Conservation (phyloP, 805 yeast species). For the Scheffersomyces stipitis region DNA sequence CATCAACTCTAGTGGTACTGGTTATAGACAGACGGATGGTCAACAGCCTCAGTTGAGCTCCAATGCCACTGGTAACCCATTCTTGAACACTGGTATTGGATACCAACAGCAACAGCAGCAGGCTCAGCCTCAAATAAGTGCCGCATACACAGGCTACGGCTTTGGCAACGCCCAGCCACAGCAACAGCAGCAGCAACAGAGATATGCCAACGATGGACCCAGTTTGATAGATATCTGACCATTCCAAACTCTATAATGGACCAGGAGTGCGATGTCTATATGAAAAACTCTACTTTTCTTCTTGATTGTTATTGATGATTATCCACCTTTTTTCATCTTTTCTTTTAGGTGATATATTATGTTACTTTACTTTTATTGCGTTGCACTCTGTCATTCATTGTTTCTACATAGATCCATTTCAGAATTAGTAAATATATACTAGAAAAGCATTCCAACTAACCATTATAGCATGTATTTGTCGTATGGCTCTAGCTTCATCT, state of each 20-base stretch:
- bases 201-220: slow-evolving; percentile 36
- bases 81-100: slow-evolving; percentile 60
- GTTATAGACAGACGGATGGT: slow-evolving; percentile 52
- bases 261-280: neutral
- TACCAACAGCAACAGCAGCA: slow-evolving; percentile 24
- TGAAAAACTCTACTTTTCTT: neutral
- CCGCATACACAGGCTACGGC: slow-evolving; percentile 91
- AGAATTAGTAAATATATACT: neutral
- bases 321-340: neutral
- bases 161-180: slow-evolving; percentile 72
- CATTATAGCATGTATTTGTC: slow-evolving; percentile 16
- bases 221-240: slow-evolving; percentile 46
- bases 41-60: slow-evolving; percentile 33
- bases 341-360: no score
- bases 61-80: slow-evolving; percentile 55
- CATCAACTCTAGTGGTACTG: slow-evolving; percentile 87
- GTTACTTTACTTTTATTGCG: no score
- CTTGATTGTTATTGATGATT: neutral
- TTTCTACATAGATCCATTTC: neutral
- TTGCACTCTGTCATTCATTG: no score
- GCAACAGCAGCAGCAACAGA: slow-evolving; percentile 25
- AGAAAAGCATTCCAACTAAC: neutral
- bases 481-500: slow-evolving; percentile 32
- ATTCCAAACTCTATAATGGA: neutral
- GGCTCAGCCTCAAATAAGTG: slow-evolving; percentile 49